Evolutionary conservation across 2,329 filamentous ascomycete species (phyloP).

Genomic region (Ophiostoma australiae): DNA sequence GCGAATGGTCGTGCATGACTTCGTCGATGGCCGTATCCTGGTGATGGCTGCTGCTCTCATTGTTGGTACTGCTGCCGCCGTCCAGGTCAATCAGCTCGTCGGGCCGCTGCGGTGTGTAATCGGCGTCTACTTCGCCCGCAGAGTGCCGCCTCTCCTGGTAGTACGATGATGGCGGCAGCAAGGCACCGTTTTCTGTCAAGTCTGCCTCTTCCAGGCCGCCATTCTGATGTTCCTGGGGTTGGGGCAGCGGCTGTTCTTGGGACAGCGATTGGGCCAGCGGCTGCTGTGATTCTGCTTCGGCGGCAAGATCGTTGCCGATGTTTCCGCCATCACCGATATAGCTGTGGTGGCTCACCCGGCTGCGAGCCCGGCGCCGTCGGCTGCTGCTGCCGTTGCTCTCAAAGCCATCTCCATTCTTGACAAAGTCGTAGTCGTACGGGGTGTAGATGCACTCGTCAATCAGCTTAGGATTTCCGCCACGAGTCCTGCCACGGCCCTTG

Average conservation of each 20-base stretch:
- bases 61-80: conserved; percentile 12
- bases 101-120: conserved; percentile 48
- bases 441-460: conserved; percentile 99
- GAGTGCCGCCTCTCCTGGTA: conserved; percentile 65
- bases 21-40: conserved; percentile 26
- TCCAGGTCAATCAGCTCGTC: conserved; percentile 58
- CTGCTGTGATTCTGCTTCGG: conserved; percentile 31
- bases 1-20: conserved; percentile 27
- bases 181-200: conserved; percentile 31
- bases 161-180: conserved; percentile 33
- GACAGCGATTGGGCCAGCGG: conserved; percentile 28
- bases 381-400: conserved; percentile 38
- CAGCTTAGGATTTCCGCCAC: conserved; percentile 79
- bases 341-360: conserved; percentile 20
- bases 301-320: conserved; percentile 33
- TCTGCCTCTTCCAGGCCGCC: conserved; percentile 23
- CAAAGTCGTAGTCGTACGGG: conserved; percentile 67
- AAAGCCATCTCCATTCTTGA: conserved; percentile 16
- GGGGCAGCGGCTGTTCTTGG: not conserved
- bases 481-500: conserved; percentile 72
- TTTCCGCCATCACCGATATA: conserved; percentile 22
- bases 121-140: conserved; percentile 66
- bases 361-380: conserved; percentile 18
- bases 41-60: not conserved
- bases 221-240: not conserved